These are phyloP conservation scores for Ambrosiella xylebori DNA, from an alignment of 2,329 filamentous ascomycete genomes.

Conservation along the genomic window DNA sequence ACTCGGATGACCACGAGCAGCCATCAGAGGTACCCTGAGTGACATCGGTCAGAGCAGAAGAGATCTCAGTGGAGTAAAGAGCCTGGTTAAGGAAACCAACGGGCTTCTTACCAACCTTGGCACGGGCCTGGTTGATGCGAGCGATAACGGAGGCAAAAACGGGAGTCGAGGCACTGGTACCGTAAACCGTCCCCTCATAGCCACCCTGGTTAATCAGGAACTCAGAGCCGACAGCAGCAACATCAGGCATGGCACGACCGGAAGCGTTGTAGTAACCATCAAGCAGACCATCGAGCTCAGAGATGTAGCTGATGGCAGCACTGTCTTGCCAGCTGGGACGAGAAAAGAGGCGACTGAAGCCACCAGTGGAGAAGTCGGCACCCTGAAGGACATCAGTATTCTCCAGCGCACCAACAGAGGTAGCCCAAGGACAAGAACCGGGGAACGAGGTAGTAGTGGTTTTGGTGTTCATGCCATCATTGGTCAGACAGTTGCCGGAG, in stretches of 20 bases:
- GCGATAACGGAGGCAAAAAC: constrained; percentile 37
- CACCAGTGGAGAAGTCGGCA: constrained; percentile 31
- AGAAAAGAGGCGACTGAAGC: constrained; percentile 34
- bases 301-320: constrained; percentile 25
- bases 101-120: constrained; percentile 29
- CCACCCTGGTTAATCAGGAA: constrained; percentile 27
- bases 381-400: constrained; percentile 24
- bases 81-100: constrained; percentile 37
- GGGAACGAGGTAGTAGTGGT: constrained; percentile 47
- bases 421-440: constrained; percentile 50
- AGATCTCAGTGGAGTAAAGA: constrained; percentile 26
- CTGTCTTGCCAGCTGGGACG: constrained; percentile 29
- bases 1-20: constrained; percentile 22
- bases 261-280: constrained; percentile 26
- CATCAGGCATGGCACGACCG: constrained; percentile 33
- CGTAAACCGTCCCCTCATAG: constrained; percentile 18
- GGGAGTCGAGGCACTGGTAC: constrained; percentile 36
- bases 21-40: constrained; percentile 24
- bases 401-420: constrained; percentile 43
- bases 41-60: constrained; percentile 25
- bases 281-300: constrained; percentile 25
- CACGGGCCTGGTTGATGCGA: constrained; percentile 35
- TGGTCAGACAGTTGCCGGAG: constrained; percentile 35
- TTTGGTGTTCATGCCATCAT: constrained; percentile 38
- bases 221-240: constrained; percentile 39